Evolutionary conservation across 257 asterid genomes (phyloP).

Genomic region (Fraxinus cuspidata): DNA sequence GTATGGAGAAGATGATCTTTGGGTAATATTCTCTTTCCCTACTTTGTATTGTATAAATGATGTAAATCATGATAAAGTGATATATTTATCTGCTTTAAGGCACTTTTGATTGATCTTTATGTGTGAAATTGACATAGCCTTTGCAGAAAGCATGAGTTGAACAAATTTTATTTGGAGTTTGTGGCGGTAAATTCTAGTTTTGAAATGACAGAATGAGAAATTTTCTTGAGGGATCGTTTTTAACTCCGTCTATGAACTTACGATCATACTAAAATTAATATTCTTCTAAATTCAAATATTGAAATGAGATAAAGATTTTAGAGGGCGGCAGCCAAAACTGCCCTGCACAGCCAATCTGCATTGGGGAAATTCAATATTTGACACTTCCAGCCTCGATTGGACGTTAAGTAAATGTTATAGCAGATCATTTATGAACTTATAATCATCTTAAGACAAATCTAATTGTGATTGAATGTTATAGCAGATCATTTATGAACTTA

Average conservation of each 20-base stretch:
- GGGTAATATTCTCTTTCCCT: constrained; percentile 54
- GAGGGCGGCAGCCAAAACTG: background rate
- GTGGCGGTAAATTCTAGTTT: no score
- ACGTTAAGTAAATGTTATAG: background rate
- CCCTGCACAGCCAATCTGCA: background rate
- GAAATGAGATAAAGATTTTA: background rate
- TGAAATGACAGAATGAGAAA: no score
- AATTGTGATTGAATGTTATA: constrained; percentile 11
- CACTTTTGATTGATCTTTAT: background rate
- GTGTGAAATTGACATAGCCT: background rate
- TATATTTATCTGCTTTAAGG: background rate
- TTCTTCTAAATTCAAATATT: background rate
- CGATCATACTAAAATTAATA: background rate
- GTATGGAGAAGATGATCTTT: constrained; percentile 68
- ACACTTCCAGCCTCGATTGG: background rate
- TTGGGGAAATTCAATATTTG: no score
- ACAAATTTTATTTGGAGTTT: no score
- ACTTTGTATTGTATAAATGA: background rate
- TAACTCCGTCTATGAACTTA: no score
- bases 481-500: background rate
- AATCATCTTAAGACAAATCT: background rate
- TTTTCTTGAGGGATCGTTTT: no score
- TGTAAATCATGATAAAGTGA: background rate
- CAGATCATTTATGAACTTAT: background rate
- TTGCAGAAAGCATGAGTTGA: background rate